phyloP scores from a whole-genome alignment of 768 basidiomycete genomes.

The Tylopilus balloui region DNA sequence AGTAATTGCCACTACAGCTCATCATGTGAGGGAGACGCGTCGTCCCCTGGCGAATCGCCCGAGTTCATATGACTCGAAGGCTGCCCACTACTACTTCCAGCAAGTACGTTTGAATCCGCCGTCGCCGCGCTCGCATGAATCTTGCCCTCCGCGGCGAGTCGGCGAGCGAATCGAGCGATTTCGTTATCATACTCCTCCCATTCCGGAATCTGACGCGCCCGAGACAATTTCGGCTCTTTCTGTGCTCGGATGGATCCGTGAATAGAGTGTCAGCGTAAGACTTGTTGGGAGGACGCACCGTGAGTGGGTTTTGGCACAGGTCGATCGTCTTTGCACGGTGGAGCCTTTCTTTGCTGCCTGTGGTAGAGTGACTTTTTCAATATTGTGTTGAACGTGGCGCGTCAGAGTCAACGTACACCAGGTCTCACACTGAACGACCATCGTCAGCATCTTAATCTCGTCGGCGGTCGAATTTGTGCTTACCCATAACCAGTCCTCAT shows the following conservation, averaged over 20 bases:
- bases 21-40: conserved; percentile 9
- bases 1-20: conserved; percentile 14
- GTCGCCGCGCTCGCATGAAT: conserved; percentile 65
- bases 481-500: conserved; percentile 96
- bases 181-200: conserved; percentile 95
- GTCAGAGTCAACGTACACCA: conserved; percentile 67
- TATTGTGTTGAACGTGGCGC: background rate
- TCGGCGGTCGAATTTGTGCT: conserved; percentile 20
- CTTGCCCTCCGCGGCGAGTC: conserved; percentile 64
- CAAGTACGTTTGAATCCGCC: conserved; percentile 66
- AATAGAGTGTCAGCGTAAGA: background rate
- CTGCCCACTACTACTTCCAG: conserved; percentile 43
- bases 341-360: conserved; percentile 79
- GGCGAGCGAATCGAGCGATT: conserved; percentile 76
- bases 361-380: conserved; percentile 2
- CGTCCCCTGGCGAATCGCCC: background rate
- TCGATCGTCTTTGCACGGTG: conserved; percentile 87
- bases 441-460: conserved; percentile 4
- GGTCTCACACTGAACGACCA: conserved; percentile 77
- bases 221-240: conserved; percentile 95
- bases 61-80: background rate
- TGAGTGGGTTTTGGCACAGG: conserved; percentile 93
- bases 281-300: conserved; percentile 46
- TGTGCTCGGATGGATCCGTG: conserved; percentile 31
- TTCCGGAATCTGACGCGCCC: conserved; percentile 93